phyloP scores from a whole-genome alignment of 2,329 filamentous ascomycete genomes.

The Pestalotiopsis sp. region DNA sequence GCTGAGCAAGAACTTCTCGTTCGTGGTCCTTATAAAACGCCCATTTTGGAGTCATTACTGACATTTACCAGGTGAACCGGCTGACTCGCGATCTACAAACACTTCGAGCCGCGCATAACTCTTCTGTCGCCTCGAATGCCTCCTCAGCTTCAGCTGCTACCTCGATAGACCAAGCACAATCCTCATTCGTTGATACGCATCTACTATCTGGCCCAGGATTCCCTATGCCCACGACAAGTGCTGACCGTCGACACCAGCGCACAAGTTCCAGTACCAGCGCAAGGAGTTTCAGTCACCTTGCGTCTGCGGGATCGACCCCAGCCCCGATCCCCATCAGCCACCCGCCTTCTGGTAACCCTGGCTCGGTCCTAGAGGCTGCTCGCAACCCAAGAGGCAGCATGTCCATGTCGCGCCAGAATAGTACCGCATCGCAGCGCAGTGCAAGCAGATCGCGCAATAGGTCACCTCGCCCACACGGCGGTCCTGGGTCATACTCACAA shows the following conservation, averaged over 20 bases:
- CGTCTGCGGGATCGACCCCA: slow-evolving; percentile 42
- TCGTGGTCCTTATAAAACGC: slow-evolving; percentile 35
- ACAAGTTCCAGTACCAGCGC: slow-evolving; percentile 59
- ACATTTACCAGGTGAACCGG: slow-evolving; percentile 74
- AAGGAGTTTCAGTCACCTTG: slow-evolving; percentile 50
- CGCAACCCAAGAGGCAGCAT: slow-evolving; percentile 47
- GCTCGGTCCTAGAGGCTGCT: slow-evolving; percentile 47
- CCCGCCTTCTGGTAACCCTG: slow-evolving; percentile 34
- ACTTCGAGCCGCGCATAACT: slow-evolving; percentile 73
- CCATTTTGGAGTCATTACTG: slow-evolving; percentile 5
- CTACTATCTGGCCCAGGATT: slow-evolving; percentile 61
- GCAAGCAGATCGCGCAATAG: slow-evolving; percentile 49
- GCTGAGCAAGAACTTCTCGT: slow-evolving; percentile 96
- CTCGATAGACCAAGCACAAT: slow-evolving; percentile 48
- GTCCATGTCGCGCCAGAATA: slow-evolving; percentile 54
- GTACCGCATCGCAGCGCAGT: slow-evolving; percentile 56
- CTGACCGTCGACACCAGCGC: slow-evolving; percentile 56
- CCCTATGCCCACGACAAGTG: slow-evolving; percentile 54
- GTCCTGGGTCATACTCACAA: slow-evolving; percentile 48
- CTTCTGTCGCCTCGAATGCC: slow-evolving; percentile 67
- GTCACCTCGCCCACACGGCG: slow-evolving; percentile 37
- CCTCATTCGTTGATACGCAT: slow-evolving; percentile 49
- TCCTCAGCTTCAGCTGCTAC: slow-evolving; percentile 60
- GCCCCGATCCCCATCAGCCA: slow-evolving; percentile 34
- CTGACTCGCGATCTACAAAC: slow-evolving; percentile 85